Evolutionary conservation across 129 eudicot genomes (phyloP), one percentile per base, ranked within the genome.

Genomic region (Tanacetum coccineum): DNA sequence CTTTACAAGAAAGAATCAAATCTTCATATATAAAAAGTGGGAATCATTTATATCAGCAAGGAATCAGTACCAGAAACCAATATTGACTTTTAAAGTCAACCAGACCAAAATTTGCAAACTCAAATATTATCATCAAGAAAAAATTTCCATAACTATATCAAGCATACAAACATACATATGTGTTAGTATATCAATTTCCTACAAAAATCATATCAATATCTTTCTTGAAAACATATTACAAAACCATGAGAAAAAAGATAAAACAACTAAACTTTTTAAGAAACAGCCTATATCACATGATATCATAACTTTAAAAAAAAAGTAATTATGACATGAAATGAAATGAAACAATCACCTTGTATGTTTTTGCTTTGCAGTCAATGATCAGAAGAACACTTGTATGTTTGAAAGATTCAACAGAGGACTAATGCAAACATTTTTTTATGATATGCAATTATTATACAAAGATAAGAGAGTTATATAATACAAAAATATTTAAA

Each of bases 1-100:
- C 68, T 75, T 68, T 4, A 45, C 53, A 9, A 50, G 30, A 58
- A 76, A 45, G 75, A 68, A 68, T 76, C 69, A 75, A 59, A 48
- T 67, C 44, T 50, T 13, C 26, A 4, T 13, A 46, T 11, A 54
- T 42, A 47, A 74, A 73, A 74, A 25, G 73, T 26, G 53, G 32
- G 78, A 74, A 74, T 74, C 61, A 45, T 64, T 3, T 26, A 14
- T 54, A 40, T 17, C 62, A 72, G 39, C 53, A 50, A 49, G 17
- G 76, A 61, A 26, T 71, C 30, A 11, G 11, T 12, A 25, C 20
- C 49, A 70, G 59, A 70, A 9, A 15, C 8, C 10, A 22, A 62
- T 62, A 14, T 39, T 40, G 50, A 40, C 70, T 65, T 65, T 65
- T 65, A 25, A 15, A 48, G 57, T 14, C 45, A 65, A 64, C 18